Evolutionary conservation across 192 early-diverging fungal genomes (phyloP).

Genomic region (Rhizophagus sp.): DNA sequence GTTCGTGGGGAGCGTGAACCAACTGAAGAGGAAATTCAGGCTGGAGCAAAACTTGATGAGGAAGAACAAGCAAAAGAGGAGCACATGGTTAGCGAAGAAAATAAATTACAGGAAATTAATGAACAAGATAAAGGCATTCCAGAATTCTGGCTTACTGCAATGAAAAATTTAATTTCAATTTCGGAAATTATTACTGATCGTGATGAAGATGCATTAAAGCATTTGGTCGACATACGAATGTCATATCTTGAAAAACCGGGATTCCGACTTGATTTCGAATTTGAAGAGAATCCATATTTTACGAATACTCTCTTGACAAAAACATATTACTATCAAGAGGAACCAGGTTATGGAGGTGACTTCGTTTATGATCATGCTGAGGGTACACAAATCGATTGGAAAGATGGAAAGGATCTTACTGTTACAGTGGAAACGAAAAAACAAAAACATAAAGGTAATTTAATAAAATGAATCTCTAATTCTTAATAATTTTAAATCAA

Average conservation of each 20-base stretch:
- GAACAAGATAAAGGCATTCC: conserved; percentile 74
- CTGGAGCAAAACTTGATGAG: conserved; percentile 63
- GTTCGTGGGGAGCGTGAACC: conserved; percentile 85
- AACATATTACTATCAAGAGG: conserved; percentile 91
- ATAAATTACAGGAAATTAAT: conserved; percentile 35
- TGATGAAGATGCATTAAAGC: conserved; percentile 88
- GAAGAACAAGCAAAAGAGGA: conserved; percentile 59
- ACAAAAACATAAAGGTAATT: conserved; percentile 91
- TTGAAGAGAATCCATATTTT: conserved; percentile 88
- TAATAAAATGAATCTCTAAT: background rate
- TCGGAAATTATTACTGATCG: conserved; percentile 85
- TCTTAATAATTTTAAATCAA: background rate
- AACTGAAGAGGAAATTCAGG: conserved; percentile 79
- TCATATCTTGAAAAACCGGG: conserved; percentile 87
- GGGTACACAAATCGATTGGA: conserved; percentile 93
- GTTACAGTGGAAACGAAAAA: conserved; percentile 96
- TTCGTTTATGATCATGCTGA: conserved; percentile 91
- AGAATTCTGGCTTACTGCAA: conserved; percentile 93
- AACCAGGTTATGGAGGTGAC: conserved; percentile 76
- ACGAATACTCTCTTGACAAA: conserved; percentile 85
- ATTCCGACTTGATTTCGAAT: conserved; percentile 93
- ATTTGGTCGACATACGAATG: conserved; percentile 86
- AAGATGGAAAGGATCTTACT: conserved; percentile 94
- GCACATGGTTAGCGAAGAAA: conserved; percentile 35
- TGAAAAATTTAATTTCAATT: conserved; percentile 85